Conservation (phyloP, 225 moss, liverwort and hornwort species). For the Marchantia polymorpha region DNA sequence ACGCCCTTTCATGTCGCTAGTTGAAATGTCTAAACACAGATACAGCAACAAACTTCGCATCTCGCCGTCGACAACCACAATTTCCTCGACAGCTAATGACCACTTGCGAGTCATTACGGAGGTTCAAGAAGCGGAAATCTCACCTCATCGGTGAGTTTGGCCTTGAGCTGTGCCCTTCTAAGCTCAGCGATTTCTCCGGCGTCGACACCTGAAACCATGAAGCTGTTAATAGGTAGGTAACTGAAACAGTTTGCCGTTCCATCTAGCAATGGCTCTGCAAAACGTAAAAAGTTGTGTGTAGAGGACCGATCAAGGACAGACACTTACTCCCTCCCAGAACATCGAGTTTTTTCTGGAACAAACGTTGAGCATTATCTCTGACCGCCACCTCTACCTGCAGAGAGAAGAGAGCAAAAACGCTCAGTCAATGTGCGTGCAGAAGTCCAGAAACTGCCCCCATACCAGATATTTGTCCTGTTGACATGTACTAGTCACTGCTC, state of each 20-base stretch:
- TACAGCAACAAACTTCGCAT: no score
- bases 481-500: no score
- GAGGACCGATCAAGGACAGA: conserved; percentile 13
- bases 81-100: no score
- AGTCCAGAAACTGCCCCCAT: not conserved
- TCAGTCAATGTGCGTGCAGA: not conserved
- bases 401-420: not conserved
- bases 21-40: not conserved
- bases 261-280: not conserved
- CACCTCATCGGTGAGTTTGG: conserved; percentile 91
- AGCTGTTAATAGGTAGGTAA: not conserved
- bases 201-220: conserved; percentile 47
- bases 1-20: not conserved
- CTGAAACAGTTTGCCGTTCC: not conserved
- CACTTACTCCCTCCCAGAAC: conserved; percentile 54
- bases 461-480: not conserved
- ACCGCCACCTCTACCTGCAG: conserved; percentile 85
- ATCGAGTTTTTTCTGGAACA: conserved; percentile 50
- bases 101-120: no score
- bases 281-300: not conserved
- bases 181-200: conserved; percentile 60
- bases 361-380: conserved; percentile 91
- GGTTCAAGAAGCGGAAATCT: not conserved
- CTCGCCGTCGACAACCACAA: no score
- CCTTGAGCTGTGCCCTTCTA: conserved; percentile 66